Base-by-base conservation (phyloP, 495 filamentous ascomycete genomes). In the Aspergillus coremiiformis region DNA sequence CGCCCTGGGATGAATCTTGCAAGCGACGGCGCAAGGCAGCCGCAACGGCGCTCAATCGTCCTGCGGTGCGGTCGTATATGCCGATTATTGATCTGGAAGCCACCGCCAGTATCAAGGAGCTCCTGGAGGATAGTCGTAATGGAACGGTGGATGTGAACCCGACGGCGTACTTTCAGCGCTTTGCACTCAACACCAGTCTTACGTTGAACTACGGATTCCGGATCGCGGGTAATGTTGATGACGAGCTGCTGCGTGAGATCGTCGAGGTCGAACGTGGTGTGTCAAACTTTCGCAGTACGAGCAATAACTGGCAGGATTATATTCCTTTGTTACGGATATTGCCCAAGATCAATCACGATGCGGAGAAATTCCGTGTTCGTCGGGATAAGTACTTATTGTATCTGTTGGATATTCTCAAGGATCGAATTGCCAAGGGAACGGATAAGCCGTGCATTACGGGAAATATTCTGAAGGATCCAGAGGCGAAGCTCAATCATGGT, bases 1-100 rank as follows among this genome's bases (percentile, higher is more conserved):
- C 80, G 0, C 85, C 85, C 0, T 89, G 84, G 84, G 83, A 86
- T 59, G 84, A 86, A 47, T 83, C 78, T 37, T 86, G 83, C 70
- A 89, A 89, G 65, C 74, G 76, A 7, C 77, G 84, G 7, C 73
- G 84, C 42, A 87, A 87, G 69, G 82, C 83, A 0, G 84, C 85
- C 0, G 84, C 84, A 2, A 85, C 83, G 0, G 84, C 84, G 0
- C 66, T 89, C 9, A 89, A 89, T 66, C 70, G 78, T 15, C 79
- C 83, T 1, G 81, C 84, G 0, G 78, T 83, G 1, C 80, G 83
- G 47, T 78, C 77, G 0, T 89, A 84, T 60, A 85, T 85, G 81
- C 85, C 84, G 1, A 82, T 86, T 58, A 81, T 88, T 45, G 84
- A 87, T 54, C 76, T 86, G 20, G 84, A 87, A 58, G 74, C 75